phyloP scores from a whole-genome alignment of 768 basidiomycete genomes.

The Boletus sensibilis region DNA sequence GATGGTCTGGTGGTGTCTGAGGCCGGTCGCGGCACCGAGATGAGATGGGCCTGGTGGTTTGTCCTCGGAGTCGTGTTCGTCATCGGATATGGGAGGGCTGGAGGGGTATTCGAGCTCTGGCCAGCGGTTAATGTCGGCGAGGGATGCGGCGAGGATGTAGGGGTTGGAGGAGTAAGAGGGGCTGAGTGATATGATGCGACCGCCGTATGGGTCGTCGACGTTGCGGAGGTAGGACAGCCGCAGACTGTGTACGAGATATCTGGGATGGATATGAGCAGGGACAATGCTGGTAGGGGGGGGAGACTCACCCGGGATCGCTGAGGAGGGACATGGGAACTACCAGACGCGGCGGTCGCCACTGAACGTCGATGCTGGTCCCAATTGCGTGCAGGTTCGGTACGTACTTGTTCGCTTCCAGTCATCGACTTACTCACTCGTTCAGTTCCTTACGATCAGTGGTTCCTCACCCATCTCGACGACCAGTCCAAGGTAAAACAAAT shows the following conservation, averaged over 20 bases:
- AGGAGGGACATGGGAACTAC: slow-evolving; percentile 52
- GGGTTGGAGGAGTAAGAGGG: slow-evolving; percentile 78
- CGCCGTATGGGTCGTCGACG: slow-evolving; percentile 82
- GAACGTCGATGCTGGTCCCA: slow-evolving; percentile 32
- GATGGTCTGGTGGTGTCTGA: slow-evolving; percentile 85
- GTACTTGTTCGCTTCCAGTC: slow-evolving; percentile 19
- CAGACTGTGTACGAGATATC: slow-evolving; percentile 79
- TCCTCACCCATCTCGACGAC: slow-evolving; percentile 65
- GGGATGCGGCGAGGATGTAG: slow-evolving; percentile 75
- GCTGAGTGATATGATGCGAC: slow-evolving; percentile 77
- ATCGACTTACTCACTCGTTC: neutral
- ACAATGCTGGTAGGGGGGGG: neutral
- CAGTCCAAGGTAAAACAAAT: slow-evolving; percentile 60
- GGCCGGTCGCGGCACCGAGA: neutral
- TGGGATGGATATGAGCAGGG: slow-evolving; percentile 23
- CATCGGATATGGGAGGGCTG: slow-evolving; percentile 71
- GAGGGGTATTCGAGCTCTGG: slow-evolving; percentile 75
- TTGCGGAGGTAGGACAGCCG: slow-evolving; percentile 86
- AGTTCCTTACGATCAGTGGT: slow-evolving; percentile 79
- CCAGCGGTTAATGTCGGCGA: slow-evolving; percentile 80
- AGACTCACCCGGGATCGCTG: slow-evolving; percentile 57
- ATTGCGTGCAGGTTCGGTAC: slow-evolving; percentile 58
- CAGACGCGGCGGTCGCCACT: neutral
- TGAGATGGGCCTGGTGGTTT: neutral
- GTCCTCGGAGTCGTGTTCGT: slow-evolving; percentile 50